Evolutionary conservation across 352 stramenopile species (phyloP), one percentile per base, ranked within the genome.

Genomic region (Pythium insidiosum): DNA sequence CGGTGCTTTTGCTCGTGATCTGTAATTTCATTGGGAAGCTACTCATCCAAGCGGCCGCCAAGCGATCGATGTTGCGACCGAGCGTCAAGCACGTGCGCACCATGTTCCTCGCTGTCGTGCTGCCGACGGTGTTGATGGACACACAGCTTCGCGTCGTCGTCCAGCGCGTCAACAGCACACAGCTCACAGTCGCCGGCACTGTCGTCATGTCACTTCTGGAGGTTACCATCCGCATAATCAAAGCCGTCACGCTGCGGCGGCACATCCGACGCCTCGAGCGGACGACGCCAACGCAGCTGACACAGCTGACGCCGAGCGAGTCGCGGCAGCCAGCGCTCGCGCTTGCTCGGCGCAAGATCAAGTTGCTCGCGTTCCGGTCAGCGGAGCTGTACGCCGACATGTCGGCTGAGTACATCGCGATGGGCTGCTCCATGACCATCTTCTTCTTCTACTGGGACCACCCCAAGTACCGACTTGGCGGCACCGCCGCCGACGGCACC

Each of bases 381-480:
- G 38, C 21, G 6, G 21, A 25, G 19, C 6, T 25, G 6, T 29
- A 44, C 16, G 38, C 38, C 9, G 38, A 44, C 15, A 44, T 44
- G 38, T 19, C 24, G 21, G 19, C 10, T 19, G 38, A 44, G 38
- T 44, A 44, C 38, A 44, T 44, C 24, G 38, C 38, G 9, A 44
- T 44, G 9, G 38, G 6, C 10, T 44, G 38, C 19, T 39, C 34
- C 34, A 20, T 11, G 11, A 11, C 34, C 11, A 39, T 39, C 16
- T 12, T 6, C 12, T 39, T 20, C 34, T 39, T 39, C 16, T 68
- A 61, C 40, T 56, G 40, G 33, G 55, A 61, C 34, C 55, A 72
- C 23, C 58, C 51, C 9, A 46, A 66, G 18, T 73, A 68, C 45
- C 36, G 28, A 12, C 18, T 55, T n/a, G 29, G 23, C 28, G 25